Evolutionary conservation across 352 stramenopile genomes (phyloP).

Genomic region (Pythium brassicae): DNA sequence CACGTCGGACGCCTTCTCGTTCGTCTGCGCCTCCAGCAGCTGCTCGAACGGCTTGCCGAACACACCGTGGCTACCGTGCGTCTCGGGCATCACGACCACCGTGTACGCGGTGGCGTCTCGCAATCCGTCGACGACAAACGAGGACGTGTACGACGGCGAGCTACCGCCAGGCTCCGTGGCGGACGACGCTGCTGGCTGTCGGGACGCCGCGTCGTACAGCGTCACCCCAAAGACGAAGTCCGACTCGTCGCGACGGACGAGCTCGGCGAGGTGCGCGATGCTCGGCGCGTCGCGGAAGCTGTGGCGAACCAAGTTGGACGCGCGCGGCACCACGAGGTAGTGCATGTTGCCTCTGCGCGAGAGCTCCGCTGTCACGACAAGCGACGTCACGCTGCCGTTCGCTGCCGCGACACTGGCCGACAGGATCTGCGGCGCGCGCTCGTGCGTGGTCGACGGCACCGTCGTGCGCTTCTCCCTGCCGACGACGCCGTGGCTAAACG

Average conservation of each 20-base stretch:
- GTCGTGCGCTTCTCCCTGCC: conserved; percentile 19
- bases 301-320: conserved; percentile 15
- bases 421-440: conserved; percentile 38
- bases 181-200: background rate
- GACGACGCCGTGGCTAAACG: conserved; percentile 46
- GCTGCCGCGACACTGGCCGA: conserved; percentile 23
- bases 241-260: conserved; percentile 14
- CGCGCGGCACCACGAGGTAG: conserved; percentile 27
- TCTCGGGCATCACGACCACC: conserved; percentile 62
- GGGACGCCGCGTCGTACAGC: conserved; percentile 2
- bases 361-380: conserved; percentile 41
- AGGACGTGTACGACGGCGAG: conserved; percentile 13
- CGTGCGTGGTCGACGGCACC: conserved; percentile 37
- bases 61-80: conserved; percentile 50
- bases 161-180: background rate
- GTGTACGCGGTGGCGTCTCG: conserved; percentile 43
- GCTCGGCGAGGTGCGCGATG: conserved; percentile 20
- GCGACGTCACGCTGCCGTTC: conserved; percentile 43
- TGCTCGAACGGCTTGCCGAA: conserved; percentile 40
- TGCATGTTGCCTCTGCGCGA: conserved; percentile 44
- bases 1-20: conserved; percentile 64
- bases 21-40: conserved; percentile 47
- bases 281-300: conserved; percentile 29
- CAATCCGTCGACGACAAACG: conserved; percentile 39
- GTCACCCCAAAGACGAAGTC: conserved; percentile 12